Conservation (phyloP, 2,329 filamentous ascomycete species). For the Colletotrichum coccodes region DNA sequence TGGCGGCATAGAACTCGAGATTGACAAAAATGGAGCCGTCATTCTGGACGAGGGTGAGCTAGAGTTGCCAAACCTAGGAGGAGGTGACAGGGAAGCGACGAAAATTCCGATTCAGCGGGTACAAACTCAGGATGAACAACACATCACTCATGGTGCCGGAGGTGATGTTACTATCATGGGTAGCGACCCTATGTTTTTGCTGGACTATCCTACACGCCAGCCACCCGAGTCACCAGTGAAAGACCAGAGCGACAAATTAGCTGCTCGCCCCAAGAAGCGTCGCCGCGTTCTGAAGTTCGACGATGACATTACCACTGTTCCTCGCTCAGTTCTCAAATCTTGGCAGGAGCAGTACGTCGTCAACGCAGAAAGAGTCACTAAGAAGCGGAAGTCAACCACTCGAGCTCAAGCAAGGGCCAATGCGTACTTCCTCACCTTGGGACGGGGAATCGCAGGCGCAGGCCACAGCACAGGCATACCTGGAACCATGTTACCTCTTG, state of each 20-base stretch:
- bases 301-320: background rate
- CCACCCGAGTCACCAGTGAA: background rate
- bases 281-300: constrained; percentile 5
- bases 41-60: constrained; percentile 52
- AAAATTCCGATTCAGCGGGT: constrained; percentile 26
- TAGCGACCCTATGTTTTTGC: background rate
- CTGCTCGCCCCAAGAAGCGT: background rate
- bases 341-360: constrained; percentile 56
- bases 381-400: constrained; percentile 37
- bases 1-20: constrained; percentile 56
- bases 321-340: background rate
- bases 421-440: constrained; percentile 51
- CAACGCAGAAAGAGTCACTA: constrained; percentile 42
- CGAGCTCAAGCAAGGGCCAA: constrained; percentile 52
- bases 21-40: constrained; percentile 63
- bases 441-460: constrained; percentile 48
- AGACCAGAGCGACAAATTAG: background rate
- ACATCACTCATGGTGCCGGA: background rate
- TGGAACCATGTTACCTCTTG: constrained; percentile 54
- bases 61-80: constrained; percentile 54
- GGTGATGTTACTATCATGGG: background rate
- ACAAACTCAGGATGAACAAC: background rate
- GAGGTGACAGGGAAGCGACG: constrained; percentile 15
- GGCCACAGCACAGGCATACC: constrained; percentile 44
- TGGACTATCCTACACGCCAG: background rate